Evolutionary conservation across 2,329 filamentous ascomycete species (phyloP), one percentile per base, ranked within the genome.

Genomic region (Lojkania enalia): DNA sequence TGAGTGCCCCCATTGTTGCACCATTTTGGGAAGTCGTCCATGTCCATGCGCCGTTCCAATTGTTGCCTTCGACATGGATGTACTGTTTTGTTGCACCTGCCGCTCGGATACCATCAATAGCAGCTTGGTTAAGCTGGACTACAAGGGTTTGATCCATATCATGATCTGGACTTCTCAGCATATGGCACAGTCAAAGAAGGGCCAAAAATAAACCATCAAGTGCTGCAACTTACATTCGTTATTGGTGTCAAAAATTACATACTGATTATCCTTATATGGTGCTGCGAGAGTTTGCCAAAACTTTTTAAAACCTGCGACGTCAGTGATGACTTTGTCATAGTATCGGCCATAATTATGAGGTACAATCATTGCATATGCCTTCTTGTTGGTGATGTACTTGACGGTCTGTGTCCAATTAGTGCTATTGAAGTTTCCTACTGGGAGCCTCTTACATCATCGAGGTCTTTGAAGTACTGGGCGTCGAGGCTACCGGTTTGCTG

Each of bases 51-150:
- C 66, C 66, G 6, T 64, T 69, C 46, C 58, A 78, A 16, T 71
- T 64, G 58, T 76, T 77, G 44, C 78, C 77, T 55, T 81, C 78
- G 20, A 76, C 76, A 37, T 77, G 78, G 55, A 81, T 80, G 57
- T 76, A 78, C 51, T 80, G 77, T 3, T 48, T 51, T 2, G 58
- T 66, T n/a, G 69, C 69, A 20, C 67, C 68, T 9, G 64, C 61
- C 15, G 57, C 55, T 6, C 68, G 64, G 46, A 71, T 71, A 12
- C 60, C 67, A 41, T 67, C 57, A 38, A 71, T 71, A 19, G 66
- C 66, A n/a, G 69, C 69, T 57, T 71, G 69, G 44, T 71, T 71
- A 12, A 71, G 60, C 12, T 61, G 36, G 2, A 66, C 62, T 2
- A 71, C 68, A 13, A 69, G 59, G 14, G 32, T 20, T 38, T 64